Evolutionary conservation across 2,329 filamentous ascomycete genomes (phyloP), one percentile per base, ranked within the genome.

Genomic region (Pseudogymnoascus sp.): DNA sequence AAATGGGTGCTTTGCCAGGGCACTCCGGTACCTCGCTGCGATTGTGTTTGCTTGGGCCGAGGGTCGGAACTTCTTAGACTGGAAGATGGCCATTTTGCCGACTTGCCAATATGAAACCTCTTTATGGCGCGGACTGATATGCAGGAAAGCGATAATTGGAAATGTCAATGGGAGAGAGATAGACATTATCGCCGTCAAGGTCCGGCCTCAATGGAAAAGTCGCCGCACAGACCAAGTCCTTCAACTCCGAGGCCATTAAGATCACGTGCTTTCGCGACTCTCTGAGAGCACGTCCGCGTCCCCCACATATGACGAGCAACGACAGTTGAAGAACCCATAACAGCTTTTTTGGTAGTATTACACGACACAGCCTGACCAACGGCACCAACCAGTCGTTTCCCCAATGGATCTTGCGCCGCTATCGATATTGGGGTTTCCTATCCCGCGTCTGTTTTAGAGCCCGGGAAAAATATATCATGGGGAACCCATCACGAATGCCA

Each of bases 1-100:
- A 75, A 99, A 99, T 0, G 95, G 96, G 70, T 90, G 91, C 72
- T 83, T 88, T 64, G 85, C 81, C 69, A 99, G 85, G 65, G 84
- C 76, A 34, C 83, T 79, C 64, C 95, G 90, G 79, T 99, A 99
- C 66, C 81, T 81, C 64, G 88, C 84, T 60, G 89, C 90, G 69
- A 96, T 78, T 10, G 83, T 85, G 75, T 86, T 86, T 67, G 84
- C 78, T 66, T 91, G 84, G 65, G 85, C 82, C 36, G 88, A 76
- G 42, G 85, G 78, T 67, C 86, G 87, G 76, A 89, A 96, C 66
- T 86, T 88, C 69, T 90, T 91, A 67, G 79, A 83, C 67, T 80
- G 82, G 72, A 93, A 93, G 59, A 80, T 76, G 34, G 81, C 79
- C 87, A 89, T 87, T 69, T 59, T 70, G 40, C 46, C 16, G 50